Percentiles rank a stretch among this genome's conserved stretches.
phyloP scores from a whole-genome alignment of 345 rosid genomes.

The Mallotus nudiflorus region DNA sequence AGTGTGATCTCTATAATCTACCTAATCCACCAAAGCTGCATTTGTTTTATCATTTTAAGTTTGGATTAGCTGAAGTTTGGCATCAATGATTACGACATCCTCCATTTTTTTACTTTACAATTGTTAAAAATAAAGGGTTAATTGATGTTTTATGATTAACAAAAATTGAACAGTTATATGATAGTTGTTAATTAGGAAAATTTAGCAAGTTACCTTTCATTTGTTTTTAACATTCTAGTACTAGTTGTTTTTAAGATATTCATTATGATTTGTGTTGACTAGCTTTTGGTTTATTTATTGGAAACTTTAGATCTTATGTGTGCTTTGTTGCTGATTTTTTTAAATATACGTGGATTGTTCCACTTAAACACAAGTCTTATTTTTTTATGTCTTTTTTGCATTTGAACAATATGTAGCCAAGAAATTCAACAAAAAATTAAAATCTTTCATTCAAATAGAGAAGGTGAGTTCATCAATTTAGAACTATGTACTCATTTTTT shows the following conservation, averaged over 20 bases:
- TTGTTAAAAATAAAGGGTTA: constrained; percentile 14
- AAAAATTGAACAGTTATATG: constrained; percentile 4
- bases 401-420: constrained; percentile 13
- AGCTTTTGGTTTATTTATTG: constrained; percentile 14
- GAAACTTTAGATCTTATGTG: background rate
- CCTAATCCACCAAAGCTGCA: too few species aligned
- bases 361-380: constrained; percentile 1
- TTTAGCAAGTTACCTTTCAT: background rate
- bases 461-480: constrained; percentile 1
- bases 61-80: too few species aligned
- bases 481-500: constrained; percentile 2
- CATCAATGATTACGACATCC: too few species aligned
- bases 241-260: constrained; percentile 2
- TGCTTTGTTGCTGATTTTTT: constrained; percentile 9
- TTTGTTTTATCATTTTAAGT: too few species aligned
- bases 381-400: constrained; percentile 1
- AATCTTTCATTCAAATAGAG: background rate
- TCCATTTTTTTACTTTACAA: background rate
- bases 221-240: background rate
- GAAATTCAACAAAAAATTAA: constrained; percentile 19
- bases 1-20: too few species aligned
- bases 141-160: background rate
- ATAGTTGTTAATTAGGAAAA: constrained; percentile 22
- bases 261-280: constrained; percentile 20
- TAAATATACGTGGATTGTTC: constrained; percentile 13